Conservation (phyloP, 768 basidiomycete species). For the Mrakia gelida region DNA sequence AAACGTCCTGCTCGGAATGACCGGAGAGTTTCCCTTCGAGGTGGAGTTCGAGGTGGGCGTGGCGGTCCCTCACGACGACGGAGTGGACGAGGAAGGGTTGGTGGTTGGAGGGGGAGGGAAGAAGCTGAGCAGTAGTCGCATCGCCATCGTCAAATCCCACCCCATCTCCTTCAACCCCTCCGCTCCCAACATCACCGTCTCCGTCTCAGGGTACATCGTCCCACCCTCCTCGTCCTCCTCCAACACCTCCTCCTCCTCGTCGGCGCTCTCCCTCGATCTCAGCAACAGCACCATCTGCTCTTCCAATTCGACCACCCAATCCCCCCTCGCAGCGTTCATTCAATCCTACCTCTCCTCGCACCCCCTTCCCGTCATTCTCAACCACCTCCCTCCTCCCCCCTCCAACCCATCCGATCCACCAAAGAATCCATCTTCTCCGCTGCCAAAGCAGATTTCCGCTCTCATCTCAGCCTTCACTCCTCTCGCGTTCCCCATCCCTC, state of each 20-base stretch:
- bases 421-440: too few relatives aligned
- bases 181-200: conserved; percentile 1
- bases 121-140: background rate
- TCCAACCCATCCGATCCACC: background rate
- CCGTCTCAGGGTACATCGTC: conserved; percentile 10
- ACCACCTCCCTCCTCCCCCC: background rate
- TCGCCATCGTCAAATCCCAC: conserved; percentile 14
- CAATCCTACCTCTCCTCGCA: conserved; percentile 17
- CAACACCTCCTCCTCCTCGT: background rate
- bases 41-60: conserved; percentile 21
- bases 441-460: background rate
- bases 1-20: conserved; percentile 9
- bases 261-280: background rate
- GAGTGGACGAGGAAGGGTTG: background rate
- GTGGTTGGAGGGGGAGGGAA: background rate
- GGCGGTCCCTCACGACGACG: background rate
- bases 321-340: conserved; percentile 5
- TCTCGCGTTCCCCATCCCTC: conserved; percentile 20
- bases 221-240: background rate
- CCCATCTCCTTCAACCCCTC: conserved; percentile 16
- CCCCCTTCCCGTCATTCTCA: conserved; percentile 14
- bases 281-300: background rate
- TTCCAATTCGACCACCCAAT: background rate
- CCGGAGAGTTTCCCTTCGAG: conserved; percentile 15
- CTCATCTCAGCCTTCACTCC: conserved; percentile 7